Conservation (phyloP, 495 filamentous ascomycete species). For the Acidomyces sp. region DNA sequence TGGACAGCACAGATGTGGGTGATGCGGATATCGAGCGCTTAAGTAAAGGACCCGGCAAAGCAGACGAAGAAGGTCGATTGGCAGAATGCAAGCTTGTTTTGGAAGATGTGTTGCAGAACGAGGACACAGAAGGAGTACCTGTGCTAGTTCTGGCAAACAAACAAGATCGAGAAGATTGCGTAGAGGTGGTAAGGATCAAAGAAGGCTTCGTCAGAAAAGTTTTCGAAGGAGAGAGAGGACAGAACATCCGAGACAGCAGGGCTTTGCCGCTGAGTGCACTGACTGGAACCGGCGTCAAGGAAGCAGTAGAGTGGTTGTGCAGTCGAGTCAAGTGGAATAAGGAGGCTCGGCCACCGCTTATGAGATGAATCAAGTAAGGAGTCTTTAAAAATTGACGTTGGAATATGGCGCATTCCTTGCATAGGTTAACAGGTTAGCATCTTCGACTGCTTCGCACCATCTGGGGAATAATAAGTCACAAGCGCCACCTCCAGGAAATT, state of each 20-base stretch:
- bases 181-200: slow-evolving; percentile 94
- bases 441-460: too few species aligned
- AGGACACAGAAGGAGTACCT: slow-evolving; percentile 79
- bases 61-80: slow-evolving; percentile 50
- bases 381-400: too few species aligned
- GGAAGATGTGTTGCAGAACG: slow-evolving; percentile 71
- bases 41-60: slow-evolving; percentile 14
- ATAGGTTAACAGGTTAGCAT: too few species aligned
- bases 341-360: slow-evolving; percentile 79
- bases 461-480: too few species aligned
- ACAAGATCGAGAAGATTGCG: slow-evolving; percentile 92
- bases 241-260: slow-evolving; percentile 70
- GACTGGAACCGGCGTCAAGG: slow-evolving; percentile 78
- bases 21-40: slow-evolving; percentile 46
- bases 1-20: slow-evolving; percentile 85
- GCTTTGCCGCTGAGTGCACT: slow-evolving; percentile 86
- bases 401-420: too few species aligned
- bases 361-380: too few species aligned
- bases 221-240: slow-evolving; percentile 83
- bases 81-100: slow-evolving; percentile 82
- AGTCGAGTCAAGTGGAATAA: slow-evolving; percentile 90
- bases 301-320: slow-evolving; percentile 92
- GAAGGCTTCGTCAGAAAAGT: slow-evolving; percentile 87
- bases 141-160: slow-evolving; percentile 92
- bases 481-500: too few species aligned